Evolutionary conservation across 2,329 filamentous ascomycete genomes (phyloP).

Genomic region (Byssothecium circinans): DNA sequence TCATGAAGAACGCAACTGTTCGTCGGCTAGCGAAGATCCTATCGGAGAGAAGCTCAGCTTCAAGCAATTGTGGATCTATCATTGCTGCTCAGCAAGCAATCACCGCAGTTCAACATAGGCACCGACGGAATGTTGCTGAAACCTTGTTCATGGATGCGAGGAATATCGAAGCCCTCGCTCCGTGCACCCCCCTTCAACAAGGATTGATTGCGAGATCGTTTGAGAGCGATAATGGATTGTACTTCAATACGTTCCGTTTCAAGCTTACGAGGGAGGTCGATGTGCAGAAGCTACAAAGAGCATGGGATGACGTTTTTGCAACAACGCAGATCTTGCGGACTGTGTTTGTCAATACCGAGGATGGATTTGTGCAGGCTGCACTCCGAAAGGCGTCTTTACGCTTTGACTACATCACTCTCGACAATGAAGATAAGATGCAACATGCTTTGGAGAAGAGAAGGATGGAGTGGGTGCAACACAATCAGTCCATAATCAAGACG

Average conservation of each 20-base stretch:
- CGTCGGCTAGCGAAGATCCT: slow-evolving; percentile 45
- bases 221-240: slow-evolving; percentile 60
- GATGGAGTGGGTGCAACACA: slow-evolving; percentile 57
- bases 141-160: slow-evolving; percentile 54
- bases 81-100: slow-evolving; percentile 62
- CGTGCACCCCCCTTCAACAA: slow-evolving; percentile 83
- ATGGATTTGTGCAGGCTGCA: slow-evolving; percentile 77
- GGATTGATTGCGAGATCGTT: slow-evolving; percentile 77
- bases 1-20: slow-evolving; percentile 62
- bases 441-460: slow-evolving; percentile 42
- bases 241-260: slow-evolving; percentile 77
- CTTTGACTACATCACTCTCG: slow-evolving; percentile 19
- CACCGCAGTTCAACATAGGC: slow-evolving; percentile 64
- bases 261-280: slow-evolving; percentile 53
- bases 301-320: slow-evolving; percentile 60
- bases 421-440: slow-evolving; percentile 36
- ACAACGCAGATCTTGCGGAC: slow-evolving; percentile 69
- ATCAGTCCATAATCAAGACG: slow-evolving; percentile 51
- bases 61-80: slow-evolving; percentile 28
- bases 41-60: slow-evolving; percentile 3
- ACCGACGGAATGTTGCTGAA: slow-evolving; percentile 57
- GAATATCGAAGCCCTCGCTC: slow-evolving; percentile 72
- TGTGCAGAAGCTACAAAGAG: slow-evolving; percentile 52
- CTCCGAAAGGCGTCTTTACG: slow-evolving; percentile 46
- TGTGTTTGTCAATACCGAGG: slow-evolving; percentile 69